A percentile compares a stretch with the other conserved stretches of the same genome.
Conservation (phyloP, 371 early-diverging fungal species). For the Cokeromyces recurvatus region DNA sequence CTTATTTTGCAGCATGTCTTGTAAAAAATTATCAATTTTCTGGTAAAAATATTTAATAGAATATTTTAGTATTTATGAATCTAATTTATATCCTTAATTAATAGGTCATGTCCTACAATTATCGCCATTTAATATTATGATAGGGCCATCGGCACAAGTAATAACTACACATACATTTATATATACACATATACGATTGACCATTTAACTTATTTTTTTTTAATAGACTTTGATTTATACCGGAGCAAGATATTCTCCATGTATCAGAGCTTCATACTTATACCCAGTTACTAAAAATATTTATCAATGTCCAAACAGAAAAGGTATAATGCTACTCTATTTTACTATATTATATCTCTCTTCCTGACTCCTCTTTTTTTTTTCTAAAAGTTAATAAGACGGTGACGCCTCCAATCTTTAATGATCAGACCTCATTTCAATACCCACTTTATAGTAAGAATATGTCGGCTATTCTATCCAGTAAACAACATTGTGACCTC, state of each 20-base stretch:
- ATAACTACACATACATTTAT: no score
- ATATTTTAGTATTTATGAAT: slow-evolving; percentile 8
- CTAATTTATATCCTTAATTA: no score
- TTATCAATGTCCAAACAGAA: slow-evolving; percentile 18
- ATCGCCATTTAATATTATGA: slow-evolving; percentile 40
- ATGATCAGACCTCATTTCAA: no score
- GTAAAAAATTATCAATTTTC: no score
- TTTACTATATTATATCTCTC: no score
- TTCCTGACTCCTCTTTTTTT: neutral
- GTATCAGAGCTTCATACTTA: slow-evolving; percentile 28
- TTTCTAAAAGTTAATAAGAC: no score
- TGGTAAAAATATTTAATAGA: neutral
- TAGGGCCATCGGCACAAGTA: slow-evolving; percentile 42
- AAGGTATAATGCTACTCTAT: no score
- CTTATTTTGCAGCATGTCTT: slow-evolving; percentile 6
- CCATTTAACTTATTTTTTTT: neutral
- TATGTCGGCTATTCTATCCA: no score
- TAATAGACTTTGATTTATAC: slow-evolving; percentile 28
- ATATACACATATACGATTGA: no score
- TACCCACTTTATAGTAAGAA: no score
- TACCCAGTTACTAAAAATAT: slow-evolving; percentile 6
- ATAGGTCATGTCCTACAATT: slow-evolving; percentile 29
- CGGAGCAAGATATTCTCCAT: slow-evolving; percentile 46
- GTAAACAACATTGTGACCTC: neutral
- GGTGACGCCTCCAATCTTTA: no score